These are phyloP conservation scores for Cladosporium sp. DNA, from an alignment of 2,329 filamentous ascomycete species.

Conservation along the genomic window DNA sequence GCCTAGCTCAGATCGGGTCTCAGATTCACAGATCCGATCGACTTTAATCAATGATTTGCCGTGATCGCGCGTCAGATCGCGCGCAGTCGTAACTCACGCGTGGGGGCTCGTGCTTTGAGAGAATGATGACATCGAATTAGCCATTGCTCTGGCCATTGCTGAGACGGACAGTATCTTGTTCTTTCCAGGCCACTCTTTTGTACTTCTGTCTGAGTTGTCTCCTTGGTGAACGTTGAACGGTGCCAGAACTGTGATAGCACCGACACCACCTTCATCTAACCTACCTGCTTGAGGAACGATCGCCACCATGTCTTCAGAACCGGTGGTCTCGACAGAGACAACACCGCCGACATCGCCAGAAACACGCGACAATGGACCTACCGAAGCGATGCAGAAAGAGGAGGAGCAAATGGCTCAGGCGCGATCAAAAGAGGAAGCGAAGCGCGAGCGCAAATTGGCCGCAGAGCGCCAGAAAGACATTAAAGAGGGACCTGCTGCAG, in stretches of 20 bases:
- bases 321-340: constrained; percentile 12
- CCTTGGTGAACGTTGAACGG: too few species aligned
- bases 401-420: constrained; percentile 42
- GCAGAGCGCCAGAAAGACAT: constrained; percentile 44
- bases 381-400: constrained; percentile 41
- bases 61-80: background rate
- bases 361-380: constrained; percentile 27
- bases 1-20: background rate
- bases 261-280: too few species aligned
- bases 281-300: too few species aligned
- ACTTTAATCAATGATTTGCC: too few species aligned
- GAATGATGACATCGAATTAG: background rate
- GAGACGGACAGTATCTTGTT: too few species aligned
- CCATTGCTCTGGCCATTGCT: background rate
- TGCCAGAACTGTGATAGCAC: too few species aligned
- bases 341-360: constrained; percentile 35
- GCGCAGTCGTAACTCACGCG: background rate
- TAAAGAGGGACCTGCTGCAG: constrained; percentile 40
- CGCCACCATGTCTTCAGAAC: constrained; percentile 13
- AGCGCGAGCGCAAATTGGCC: constrained; percentile 41
- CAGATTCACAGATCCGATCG: background rate
- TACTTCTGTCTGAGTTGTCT: too few species aligned
- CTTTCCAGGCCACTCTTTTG: too few species aligned
- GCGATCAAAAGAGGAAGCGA: constrained; percentile 42
- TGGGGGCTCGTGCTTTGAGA: background rate